Evolutionary conservation across 768 basidiomycete species (phyloP).

Genomic region (Collybia nuda): DNA sequence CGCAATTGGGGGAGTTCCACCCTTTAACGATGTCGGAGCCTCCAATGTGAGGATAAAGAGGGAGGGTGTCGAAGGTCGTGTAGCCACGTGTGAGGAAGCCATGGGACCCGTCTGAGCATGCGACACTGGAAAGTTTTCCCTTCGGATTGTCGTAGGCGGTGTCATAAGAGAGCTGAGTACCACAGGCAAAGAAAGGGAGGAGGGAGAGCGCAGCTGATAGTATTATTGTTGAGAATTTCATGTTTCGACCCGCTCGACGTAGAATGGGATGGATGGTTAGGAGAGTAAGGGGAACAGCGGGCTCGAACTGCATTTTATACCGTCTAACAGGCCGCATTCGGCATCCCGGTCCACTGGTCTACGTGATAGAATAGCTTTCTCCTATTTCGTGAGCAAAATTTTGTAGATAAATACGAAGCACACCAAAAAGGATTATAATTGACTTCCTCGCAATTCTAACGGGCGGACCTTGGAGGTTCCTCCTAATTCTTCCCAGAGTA

Average conservation of each 20-base stretch:
- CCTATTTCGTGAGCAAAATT: no score
- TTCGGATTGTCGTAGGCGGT: slow-evolving; percentile 32
- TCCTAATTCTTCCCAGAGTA: no score
- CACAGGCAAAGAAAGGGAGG: slow-evolving; percentile 4
- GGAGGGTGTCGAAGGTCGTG: slow-evolving; percentile 44
- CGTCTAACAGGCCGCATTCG: background rate
- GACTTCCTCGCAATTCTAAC: no score
- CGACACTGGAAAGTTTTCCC: slow-evolving; percentile 32
- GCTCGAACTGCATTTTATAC: background rate
- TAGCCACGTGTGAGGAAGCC: slow-evolving; percentile 40
- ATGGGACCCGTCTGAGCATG: slow-evolving; percentile 50
- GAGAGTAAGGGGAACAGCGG: background rate
- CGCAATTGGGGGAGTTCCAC: slow-evolving; percentile 49
- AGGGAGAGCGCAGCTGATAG: slow-evolving; percentile 19
- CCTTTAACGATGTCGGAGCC: slow-evolving; percentile 40
- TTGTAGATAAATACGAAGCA: no score
- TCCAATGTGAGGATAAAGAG: slow-evolving; percentile 54
- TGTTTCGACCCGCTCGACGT: slow-evolving; percentile 12
- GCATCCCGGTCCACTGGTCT: background rate
- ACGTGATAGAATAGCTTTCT: no score
- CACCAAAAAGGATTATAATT: no score
- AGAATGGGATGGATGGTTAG: background rate
- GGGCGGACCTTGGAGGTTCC: no score
- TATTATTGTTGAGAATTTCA: slow-evolving; percentile 30
- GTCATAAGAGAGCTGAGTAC: slow-evolving; percentile 32